Percentiles rank a stretch among this genome's conserved stretches.
Evolutionary conservation across 495 filamentous ascomycete species (phyloP).

Genomic region (Penicillium soppii): DNA sequence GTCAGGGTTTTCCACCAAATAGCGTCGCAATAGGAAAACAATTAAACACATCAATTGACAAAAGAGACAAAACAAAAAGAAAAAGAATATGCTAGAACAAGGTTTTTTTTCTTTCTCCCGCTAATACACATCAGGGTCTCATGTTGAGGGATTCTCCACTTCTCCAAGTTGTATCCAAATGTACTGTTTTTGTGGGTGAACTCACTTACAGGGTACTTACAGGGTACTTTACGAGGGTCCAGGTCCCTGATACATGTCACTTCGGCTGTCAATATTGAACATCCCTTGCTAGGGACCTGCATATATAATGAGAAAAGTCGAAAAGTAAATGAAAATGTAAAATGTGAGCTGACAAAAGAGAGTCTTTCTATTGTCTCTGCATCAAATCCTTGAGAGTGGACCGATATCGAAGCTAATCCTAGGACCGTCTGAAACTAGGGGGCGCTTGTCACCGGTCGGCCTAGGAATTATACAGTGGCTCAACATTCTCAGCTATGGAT

Average conservation of each 20-base stretch:
- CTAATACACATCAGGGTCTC: constrained; percentile 1
- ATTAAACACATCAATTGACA: not conserved
- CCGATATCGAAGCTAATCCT: not conserved
- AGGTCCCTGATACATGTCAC: not conserved
- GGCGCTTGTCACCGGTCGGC: not conserved
- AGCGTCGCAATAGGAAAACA: not conserved
- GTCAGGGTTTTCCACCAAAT: no score
- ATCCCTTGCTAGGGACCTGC: constrained; percentile 1
- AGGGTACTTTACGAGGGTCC: not conserved
- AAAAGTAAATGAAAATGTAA: not conserved
- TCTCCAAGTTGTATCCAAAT: not conserved
- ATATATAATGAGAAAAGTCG: not conserved
- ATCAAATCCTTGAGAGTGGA: not conserved
- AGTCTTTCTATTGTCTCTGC: not conserved
- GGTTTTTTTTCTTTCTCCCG: not conserved
- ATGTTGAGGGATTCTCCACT: not conserved
- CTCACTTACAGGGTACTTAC: no score
- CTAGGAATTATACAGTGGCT: not conserved
- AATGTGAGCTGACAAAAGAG: not conserved
- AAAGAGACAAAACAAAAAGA: not conserved
- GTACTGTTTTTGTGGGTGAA: no score
- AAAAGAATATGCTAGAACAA: not conserved
- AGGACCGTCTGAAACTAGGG: constrained; percentile 3
- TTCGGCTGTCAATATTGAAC: not conserved
- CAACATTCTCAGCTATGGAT: not conserved